A percentile compares a stretch with the other conserved stretches of the same genome.
Evolutionary conservation across 2,329 filamentous ascomycete genomes (phyloP).

Genomic region (Incumbomyces delicatus): DNA sequence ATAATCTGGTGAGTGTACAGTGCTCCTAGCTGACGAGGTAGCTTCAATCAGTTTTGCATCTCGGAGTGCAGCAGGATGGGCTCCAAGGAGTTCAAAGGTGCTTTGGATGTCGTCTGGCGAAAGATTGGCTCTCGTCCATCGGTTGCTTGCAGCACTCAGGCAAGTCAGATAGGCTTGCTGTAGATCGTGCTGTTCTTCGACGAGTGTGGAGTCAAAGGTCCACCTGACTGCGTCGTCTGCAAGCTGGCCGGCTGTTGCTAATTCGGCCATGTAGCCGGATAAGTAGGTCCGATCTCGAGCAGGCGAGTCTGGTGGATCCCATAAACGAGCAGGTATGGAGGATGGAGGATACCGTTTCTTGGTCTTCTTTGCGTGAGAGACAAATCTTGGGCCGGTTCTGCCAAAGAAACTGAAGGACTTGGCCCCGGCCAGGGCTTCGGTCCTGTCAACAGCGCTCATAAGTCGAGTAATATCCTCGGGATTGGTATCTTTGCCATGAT

Average conservation of each 20-base stretch:
- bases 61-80: slow-evolving; percentile 11
- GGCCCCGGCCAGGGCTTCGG: slow-evolving; percentile 47
- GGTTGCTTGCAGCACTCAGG: slow-evolving; percentile 38
- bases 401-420: slow-evolving; percentile 51
- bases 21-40: slow-evolving; percentile 8
- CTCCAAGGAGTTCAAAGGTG: slow-evolving; percentile 15
- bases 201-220: slow-evolving; percentile 37
- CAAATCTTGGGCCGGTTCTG: slow-evolving; percentile 12
- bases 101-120: slow-evolving; percentile 12
- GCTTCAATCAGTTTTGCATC: slow-evolving; percentile 11
- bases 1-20: slow-evolving; percentile 7
- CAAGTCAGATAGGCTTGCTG: slow-evolving; percentile 50
- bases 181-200: slow-evolving; percentile 47
- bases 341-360: slow-evolving; percentile 27
- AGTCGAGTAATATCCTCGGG: slow-evolving; percentile 38
- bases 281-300: slow-evolving; percentile 51
- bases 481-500: slow-evolving; percentile 31
- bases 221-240: slow-evolving; percentile 58
- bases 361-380: slow-evolving; percentile 19
- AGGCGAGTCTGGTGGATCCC: slow-evolving; percentile 29
- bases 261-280: slow-evolving; percentile 51
- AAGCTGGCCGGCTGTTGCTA: slow-evolving; percentile 39
- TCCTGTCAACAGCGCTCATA: slow-evolving; percentile 49
- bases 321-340: slow-evolving; percentile 25
- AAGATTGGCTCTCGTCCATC: slow-evolving; percentile 16